phyloP scores from a whole-genome alignment of 208 protist species.

The Acanthamoeba sp. region DNA sequence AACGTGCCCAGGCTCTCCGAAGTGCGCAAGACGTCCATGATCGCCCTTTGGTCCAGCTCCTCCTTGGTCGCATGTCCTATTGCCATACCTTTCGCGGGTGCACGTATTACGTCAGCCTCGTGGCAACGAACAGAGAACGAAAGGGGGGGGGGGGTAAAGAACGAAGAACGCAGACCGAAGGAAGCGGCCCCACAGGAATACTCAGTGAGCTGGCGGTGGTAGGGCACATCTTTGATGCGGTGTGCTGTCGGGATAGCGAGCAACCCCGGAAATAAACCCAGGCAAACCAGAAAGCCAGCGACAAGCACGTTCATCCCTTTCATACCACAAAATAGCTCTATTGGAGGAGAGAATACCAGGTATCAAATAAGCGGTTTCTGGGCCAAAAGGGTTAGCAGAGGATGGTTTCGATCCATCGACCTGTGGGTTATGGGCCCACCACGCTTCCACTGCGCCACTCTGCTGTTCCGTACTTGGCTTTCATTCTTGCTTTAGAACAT shows the following conservation, averaged over 20 bases:
- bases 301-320: no score
- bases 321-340: no score
- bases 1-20: neutral
- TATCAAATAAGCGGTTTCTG: no score
- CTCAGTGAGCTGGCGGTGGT: constrained; percentile 26
- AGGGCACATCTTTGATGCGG: neutral
- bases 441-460: constrained; percentile 27
- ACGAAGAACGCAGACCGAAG: no score
- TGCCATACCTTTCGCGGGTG: neutral
- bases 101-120: neutral
- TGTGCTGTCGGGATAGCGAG: neutral
- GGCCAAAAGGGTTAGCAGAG: neutral
- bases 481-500: no score
- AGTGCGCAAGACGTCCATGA: constrained; percentile 10
- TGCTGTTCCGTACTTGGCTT: no score
- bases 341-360: neutral
- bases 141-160: neutral
- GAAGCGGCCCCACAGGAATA: constrained; percentile 24
- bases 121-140: neutral
- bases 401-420: constrained; percentile 15
- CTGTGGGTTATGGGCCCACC: constrained; percentile 17
- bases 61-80: neutral
- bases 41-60: neutral
- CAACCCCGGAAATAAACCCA: no score
- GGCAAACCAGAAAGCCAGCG: no score